Evolutionary conservation across 2,329 filamentous ascomycete species (phyloP).

Genomic region (Tothia fuscella): DNA sequence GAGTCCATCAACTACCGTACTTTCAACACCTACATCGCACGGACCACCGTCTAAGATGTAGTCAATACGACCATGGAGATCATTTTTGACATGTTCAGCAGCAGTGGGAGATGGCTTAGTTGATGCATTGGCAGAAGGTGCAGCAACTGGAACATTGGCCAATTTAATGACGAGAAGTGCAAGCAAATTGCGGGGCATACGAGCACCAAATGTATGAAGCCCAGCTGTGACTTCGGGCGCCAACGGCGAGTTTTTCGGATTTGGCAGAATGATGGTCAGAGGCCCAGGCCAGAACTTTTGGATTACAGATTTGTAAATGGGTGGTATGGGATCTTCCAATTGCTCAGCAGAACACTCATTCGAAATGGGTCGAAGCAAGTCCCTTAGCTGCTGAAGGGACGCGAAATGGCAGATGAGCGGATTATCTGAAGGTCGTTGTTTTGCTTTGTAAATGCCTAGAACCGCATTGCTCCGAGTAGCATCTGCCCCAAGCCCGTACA

Average conservation of each 20-base stretch:
- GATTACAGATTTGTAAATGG: constrained; percentile 68
- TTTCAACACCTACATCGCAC: constrained; percentile 85
- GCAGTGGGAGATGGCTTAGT: constrained; percentile 87
- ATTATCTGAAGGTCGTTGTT: constrained; percentile 85
- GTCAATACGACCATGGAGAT: constrained; percentile 70
- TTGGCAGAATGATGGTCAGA: constrained; percentile 77
- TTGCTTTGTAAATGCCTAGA: constrained; percentile 82
- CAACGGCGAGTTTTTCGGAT: constrained; percentile 55
- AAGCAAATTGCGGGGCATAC: constrained; percentile 78
- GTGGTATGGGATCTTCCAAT: constrained; percentile 44
- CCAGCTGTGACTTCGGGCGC: constrained; percentile 89
- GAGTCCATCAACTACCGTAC: constrained; percentile 88
- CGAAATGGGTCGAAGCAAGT: constrained; percentile 36
- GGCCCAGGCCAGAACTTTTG: constrained; percentile 87
- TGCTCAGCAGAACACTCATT: background rate
- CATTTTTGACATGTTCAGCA: constrained; percentile 78
- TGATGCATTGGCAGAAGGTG: constrained; percentile 87
- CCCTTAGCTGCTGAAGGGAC: constrained; percentile 63
- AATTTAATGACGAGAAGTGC: constrained; percentile 78
- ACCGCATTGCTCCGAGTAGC: constrained; percentile 77
- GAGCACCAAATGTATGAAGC: constrained; percentile 71
- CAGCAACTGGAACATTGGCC: constrained; percentile 68
- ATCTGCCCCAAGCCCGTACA: constrained; percentile 94
- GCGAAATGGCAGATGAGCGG: constrained; percentile 88
- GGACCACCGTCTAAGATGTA: constrained; percentile 80